A percentile compares a stretch with the other conserved stretches of the same genome.
Evolutionary conservation across 2,329 filamentous ascomycete species (phyloP).

Genomic region (Epichloe amarillans): DNA sequence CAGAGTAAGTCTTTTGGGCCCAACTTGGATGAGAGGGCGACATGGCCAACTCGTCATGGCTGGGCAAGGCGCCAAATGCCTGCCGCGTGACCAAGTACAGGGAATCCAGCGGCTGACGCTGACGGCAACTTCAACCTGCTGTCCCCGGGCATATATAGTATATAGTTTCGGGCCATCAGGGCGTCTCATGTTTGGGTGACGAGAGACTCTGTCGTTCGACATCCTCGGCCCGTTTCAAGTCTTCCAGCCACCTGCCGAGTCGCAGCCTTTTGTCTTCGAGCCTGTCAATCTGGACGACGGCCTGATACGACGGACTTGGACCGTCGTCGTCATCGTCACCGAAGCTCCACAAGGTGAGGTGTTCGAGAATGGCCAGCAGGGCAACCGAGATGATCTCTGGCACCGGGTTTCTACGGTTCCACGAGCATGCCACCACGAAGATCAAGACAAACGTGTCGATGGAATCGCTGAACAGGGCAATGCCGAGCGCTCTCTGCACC

Average conservation of each 20-base stretch:
- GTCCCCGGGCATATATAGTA: not conserved
- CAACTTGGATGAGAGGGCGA: no score
- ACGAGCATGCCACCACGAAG: conserved; percentile 19
- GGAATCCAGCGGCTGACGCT: not conserved
- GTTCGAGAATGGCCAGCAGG: conserved; percentile 18
- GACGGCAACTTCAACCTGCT: not conserved
- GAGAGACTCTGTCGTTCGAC: not conserved
- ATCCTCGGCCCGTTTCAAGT: conserved; percentile 10
- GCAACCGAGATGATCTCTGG: conserved; percentile 17
- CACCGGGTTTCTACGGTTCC: conserved; percentile 16
- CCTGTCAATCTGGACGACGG: conserved; percentile 3
- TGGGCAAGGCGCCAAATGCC: no score
- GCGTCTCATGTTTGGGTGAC: not conserved
- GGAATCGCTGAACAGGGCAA: conserved; percentile 20
- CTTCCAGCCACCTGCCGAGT: conserved; percentile 19
- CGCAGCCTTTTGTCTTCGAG: conserved; percentile 17
- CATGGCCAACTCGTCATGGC: not conserved
- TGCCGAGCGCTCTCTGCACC: conserved; percentile 17
- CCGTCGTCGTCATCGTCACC: conserved; percentile 14
- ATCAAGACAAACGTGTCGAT: conserved; percentile 22
- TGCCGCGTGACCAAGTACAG: not conserved
- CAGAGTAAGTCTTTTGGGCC: no score
- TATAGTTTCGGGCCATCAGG: not conserved
- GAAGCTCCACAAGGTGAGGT: conserved; percentile 21
- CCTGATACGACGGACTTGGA: conserved; percentile 5